Base-by-base conservation (phyloP, 1,284 basidiomycete species). In the Vanrija sp. region DNA sequence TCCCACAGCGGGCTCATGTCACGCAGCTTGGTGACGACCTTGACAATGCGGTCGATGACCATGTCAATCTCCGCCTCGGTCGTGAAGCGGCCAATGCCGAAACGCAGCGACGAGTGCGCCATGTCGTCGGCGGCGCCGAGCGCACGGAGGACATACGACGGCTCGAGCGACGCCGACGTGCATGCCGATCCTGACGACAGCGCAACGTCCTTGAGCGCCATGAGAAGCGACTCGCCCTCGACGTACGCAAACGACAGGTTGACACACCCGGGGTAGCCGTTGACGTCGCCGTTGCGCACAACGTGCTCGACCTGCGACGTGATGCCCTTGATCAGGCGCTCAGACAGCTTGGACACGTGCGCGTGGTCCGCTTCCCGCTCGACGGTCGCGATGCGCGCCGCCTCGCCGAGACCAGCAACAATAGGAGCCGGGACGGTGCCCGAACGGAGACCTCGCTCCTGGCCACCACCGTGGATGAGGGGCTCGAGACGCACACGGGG, bases 201-300 rank as follows among this genome's bases (percentile, higher is more conserved):
- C 5, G 96, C 96, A 58, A 98, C 88, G 71, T 98, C 92, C 88
- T 98, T 98, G 65, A 99, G 78, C 18, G 96, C 95, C 96, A 98
- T 98, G 62, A 99, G 78, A 60, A 99, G 82, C 71, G 90, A 94
- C 78, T 98, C 95, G 28, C 95, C 95, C 71, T 98, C 95, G 44
- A 98, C 93, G 73, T 97, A 98, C 12, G 94, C 85, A 75, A 98
- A 98, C 59, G 89, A 93, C 43, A 98, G 81, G 78, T 98, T 98
- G 69, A 97, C 85, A 75, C 94, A 98, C 42, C 91, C 91, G 7
- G 91, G 85, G 76, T 91, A 95, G 16, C 92, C 95, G 55, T 85
- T 81, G 29, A 49, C 51, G 74, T 98, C 94, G 25, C 96, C 96
- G 73, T 99, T 99, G 52, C 95, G 85, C 46, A 97, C 85, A 55